Conservation (phyloP, 106 monocot species). For the Allium sativum region DNA sequence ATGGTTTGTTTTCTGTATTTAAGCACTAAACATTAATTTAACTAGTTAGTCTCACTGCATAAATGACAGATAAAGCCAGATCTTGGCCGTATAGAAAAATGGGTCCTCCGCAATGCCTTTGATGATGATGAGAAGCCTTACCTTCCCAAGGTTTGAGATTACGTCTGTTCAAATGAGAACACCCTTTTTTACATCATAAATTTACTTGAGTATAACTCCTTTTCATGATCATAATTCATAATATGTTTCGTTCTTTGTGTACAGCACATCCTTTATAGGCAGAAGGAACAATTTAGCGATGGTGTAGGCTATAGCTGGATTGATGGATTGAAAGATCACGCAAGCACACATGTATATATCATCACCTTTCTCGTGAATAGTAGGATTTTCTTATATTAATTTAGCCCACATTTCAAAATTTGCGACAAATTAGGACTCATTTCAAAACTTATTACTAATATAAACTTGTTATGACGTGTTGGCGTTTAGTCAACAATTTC, state of each 20-base stretch:
- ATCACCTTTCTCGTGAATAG: background rate
- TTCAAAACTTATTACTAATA: too few species aligned
- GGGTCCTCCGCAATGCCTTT: slow-evolving; percentile 94
- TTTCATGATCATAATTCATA: slow-evolving; percentile 3
- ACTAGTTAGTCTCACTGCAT: background rate
- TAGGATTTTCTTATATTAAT: too few species aligned
- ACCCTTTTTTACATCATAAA: background rate
- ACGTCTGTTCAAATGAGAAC: background rate
- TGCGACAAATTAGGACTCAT: too few species aligned
- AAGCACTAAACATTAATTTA: too few species aligned
- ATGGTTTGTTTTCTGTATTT: too few species aligned
- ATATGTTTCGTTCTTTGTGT: slow-evolving; percentile 9
- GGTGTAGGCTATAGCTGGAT: slow-evolving; percentile 99
- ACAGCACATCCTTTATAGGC: slow-evolving; percentile 97
- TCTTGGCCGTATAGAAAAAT: slow-evolving; percentile 90
- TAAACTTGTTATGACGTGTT: too few species aligned
- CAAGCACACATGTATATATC: slow-evolving; percentile 63
- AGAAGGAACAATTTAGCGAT: slow-evolving; percentile 98
- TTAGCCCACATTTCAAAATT: too few species aligned
- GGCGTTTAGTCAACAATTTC: too few species aligned
- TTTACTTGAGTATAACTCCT: background rate
- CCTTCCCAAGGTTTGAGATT: slow-evolving; percentile 66
- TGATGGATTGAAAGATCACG: slow-evolving; percentile 94
- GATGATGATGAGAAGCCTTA: slow-evolving; percentile 87
- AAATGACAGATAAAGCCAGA: slow-evolving; percentile 57